Conservation (phyloP, 441 rosid genomes). For the Viola pubescens region DNA sequence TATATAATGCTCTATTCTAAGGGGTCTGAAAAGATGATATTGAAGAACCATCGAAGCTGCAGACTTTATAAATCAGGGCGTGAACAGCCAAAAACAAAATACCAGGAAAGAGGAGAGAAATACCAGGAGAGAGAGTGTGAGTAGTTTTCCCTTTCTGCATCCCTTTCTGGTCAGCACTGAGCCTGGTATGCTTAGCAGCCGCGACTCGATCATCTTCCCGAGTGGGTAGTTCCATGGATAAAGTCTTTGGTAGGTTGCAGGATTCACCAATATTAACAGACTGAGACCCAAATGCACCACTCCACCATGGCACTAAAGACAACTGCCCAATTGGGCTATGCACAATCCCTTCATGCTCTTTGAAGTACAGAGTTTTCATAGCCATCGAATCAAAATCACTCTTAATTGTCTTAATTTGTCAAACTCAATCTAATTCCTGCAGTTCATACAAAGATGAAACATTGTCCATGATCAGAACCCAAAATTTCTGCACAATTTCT, state of each 20-base stretch:
- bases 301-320: constrained; percentile 63
- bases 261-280: constrained; percentile 30
- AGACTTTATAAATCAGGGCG: not conserved
- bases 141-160: constrained; percentile 32
- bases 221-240: constrained; percentile 24
- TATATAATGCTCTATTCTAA: no score
- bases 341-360: constrained; percentile 50
- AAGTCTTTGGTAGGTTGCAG: constrained; percentile 38
- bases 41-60: no score
- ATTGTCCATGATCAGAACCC: not conserved
- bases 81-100: constrained; percentile 5
- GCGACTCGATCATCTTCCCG: constrained; percentile 23
- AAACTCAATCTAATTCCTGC: constrained; percentile 29
- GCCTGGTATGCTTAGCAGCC: constrained; percentile 27
- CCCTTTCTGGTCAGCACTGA: constrained; percentile 23
- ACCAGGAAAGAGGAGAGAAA: constrained; percentile 7
- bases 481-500: constrained; percentile 17
- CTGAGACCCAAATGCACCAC: constrained; percentile 39
- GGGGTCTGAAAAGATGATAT: no score
- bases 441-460: constrained; percentile 14
- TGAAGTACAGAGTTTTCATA: constrained; percentile 58
- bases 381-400: constrained; percentile 43
- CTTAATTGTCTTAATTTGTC: constrained; percentile 6
- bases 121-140: constrained; percentile 59
- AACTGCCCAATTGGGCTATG: constrained; percentile 39